Evolutionary conservation across 2,329 filamentous ascomycete species (phyloP), one percentile per base, ranked within the genome.

Genomic region (Penicillium hordei): DNA sequence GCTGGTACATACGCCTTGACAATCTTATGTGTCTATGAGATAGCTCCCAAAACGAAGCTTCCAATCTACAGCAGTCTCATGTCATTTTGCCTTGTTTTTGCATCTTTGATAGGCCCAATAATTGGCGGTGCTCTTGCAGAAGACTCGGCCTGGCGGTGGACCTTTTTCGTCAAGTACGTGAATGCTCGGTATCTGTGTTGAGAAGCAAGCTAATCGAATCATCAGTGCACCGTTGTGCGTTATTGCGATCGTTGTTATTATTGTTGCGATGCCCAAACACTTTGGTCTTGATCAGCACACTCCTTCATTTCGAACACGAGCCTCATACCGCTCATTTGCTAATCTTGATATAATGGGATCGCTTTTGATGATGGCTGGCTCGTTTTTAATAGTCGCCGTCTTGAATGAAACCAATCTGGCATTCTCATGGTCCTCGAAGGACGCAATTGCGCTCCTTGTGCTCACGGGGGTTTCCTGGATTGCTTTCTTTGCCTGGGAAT

Each of bases 381-480:
- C 78, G 0, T 72, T 79, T 4, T 69, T 82, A 4, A 62, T 82
- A n/a, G 74, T 81, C 17, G 77, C 79, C 39, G 78, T 75, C 1
- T 68, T 82, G 15, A 75, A 82, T 46, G 72, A 80, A 60, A 79
- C 69, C 6, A 79, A 79, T 5, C 64, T 72, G 19, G 68, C 68
- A 6, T 80, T 78, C 50, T 62, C 75, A 4, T 83, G 80, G 80
- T 66, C 60, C 8, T 78, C 74, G 0, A 49, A 53, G 43, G 69
- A 71, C 0, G 59, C 73, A 5, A 73, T 82, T 39, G 61, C 60
- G 6, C 64, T 67, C 15, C 60, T 67, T 21, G 59, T 67, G 4
- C 46, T 67, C 1, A 54, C 60, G 1, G 64, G 59, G 5, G 70
- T 73, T 33, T 59, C 65, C 17, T 74, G 69, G 62, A 55, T 70